Base-by-base conservation (phyloP, 768 basidiomycete genomes). In the Galerina marginata region DNA sequence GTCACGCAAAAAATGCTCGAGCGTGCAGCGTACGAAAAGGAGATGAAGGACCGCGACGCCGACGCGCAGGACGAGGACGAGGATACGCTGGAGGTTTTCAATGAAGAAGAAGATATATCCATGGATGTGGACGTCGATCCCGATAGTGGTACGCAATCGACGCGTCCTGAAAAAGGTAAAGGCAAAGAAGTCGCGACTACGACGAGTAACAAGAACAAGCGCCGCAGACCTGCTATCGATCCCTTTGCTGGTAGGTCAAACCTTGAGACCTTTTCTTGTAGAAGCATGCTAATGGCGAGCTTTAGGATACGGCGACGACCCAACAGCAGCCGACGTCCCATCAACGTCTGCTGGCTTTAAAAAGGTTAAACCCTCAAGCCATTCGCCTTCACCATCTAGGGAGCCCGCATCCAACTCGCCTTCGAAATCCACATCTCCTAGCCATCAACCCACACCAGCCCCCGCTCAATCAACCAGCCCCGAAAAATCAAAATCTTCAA, bases 1-100 rank as follows among this genome's bases (percentile, higher is more conserved):
- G 71, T 89, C 12, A 93, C 91, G 2, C 79, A 76, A 64, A 93
- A 92, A 73, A 93, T 92, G 89, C 66, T 78, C n/a, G 87, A 84
- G 57, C 83, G 90, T 2, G 85, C 82, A 50, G 78, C 85, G 61
- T 89, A 91, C 65, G 82, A 90, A 67, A 78, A 79, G 64, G 75
- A 84, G 53, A 65, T 90, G 39, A 77, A 78, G 44, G 83, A 83
- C 57, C 81, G 80, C 49, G 83, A 82, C 52, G 81, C 78, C 9
- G 20, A 20, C 20, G 72, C 67, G 43, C 79, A 75, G 4, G 77
- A 72, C 10, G 77, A 79, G 12, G 81, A 82, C 16, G 79, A 73
- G 20, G 77, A 73, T 11, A 59, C 39, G 15, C 67, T 80, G 23
- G 70, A 81, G 59, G 74, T 82, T 5, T 77, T 78, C 54, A 76